Evolutionary conservation across 108 stramenopile genomes (phyloP), one percentile per base, ranked within the genome.

Genomic region (Skeletonema grethae): DNA sequence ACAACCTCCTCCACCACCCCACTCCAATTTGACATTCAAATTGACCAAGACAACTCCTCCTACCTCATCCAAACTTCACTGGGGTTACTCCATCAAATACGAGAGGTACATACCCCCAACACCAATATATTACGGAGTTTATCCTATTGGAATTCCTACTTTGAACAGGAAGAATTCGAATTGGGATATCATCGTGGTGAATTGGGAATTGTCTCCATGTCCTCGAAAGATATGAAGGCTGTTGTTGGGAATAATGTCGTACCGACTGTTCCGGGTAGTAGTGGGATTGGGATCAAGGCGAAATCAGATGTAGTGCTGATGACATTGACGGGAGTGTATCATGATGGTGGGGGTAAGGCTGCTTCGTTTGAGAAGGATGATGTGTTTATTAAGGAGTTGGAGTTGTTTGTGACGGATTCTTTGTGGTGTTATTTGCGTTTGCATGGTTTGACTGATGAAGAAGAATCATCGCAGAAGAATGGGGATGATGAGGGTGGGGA

Each of bases 41-140:
- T 77, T 20, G 64, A 77, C 25, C 69, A 77, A 77, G 39, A 63
- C 2, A 46, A 69, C 0, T 57, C 39, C 30, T 39, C 55, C 48
- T 77, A 64, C 50, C 57, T 77, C 15, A 77, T 77, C 43, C 76
- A 69, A 34, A 65, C 76, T 1, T 70, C 69, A 39, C 60, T 77
- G 57, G 76, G 76, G 6, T 13, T 34, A 16, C 69, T 77, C 16
- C 36, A 69, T 29, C 65, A 77, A 59, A 65, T 77, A 29, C 76
- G 76, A 2, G 76, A 77, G 36, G 50, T 70, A 0, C 46, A 46
- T 46, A 5, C 46, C 13, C 69, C 76, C 24, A 50, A 64, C 7
- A 70, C 64, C 0, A 77, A 77, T 32, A 77, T 77, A 36, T 39
- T 77, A n/a, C 55, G 76, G 7, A 70, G 69, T 13, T 32, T 77